These are phyloP conservation scores for Phytophthora pistaciae DNA, from an alignment of 352 stramenopile genomes.

Conservation along the genomic window DNA sequence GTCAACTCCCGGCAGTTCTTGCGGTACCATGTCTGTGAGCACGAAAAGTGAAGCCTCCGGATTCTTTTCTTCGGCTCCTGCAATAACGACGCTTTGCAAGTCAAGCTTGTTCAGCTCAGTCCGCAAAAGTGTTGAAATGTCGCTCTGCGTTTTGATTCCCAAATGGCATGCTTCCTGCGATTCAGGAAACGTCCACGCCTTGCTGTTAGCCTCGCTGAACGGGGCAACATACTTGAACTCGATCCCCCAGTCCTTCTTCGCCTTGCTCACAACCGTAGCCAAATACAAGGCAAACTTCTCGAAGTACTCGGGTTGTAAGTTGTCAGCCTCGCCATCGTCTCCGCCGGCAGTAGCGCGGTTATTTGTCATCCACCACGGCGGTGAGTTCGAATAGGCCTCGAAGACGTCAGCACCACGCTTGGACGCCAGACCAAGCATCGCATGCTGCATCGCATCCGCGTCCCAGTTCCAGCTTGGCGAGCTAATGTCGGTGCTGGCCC, in stretches of 20 bases:
- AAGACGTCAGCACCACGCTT: slow-evolving; percentile 42
- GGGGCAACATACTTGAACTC: slow-evolving; percentile 54
- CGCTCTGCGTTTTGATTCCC: slow-evolving; percentile 39
- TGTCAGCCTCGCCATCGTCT: slow-evolving; percentile 42
- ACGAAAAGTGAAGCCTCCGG: slow-evolving; percentile 30
- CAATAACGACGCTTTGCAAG: slow-evolving; percentile 33
- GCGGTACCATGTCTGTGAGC: slow-evolving; percentile 24
- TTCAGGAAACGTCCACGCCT: slow-evolving; percentile 46
- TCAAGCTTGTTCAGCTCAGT: slow-evolving; percentile 39
- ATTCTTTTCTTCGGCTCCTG: slow-evolving; percentile 54
- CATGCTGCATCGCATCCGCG: slow-evolving; percentile 43
- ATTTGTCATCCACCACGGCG: slow-evolving; percentile 64
- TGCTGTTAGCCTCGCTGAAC: slow-evolving; percentile 57
- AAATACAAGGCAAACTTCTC: slow-evolving; percentile 51
- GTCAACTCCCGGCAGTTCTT: slow-evolving; percentile 16
- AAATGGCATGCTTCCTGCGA: slow-evolving; percentile 59
- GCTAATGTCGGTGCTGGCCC: slow-evolving; percentile 37
- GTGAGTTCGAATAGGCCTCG: slow-evolving; percentile 63
- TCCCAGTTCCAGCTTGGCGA: slow-evolving; percentile 56
- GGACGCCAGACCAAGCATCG: slow-evolving; percentile 41
- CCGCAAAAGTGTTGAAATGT: slow-evolving; percentile 41
- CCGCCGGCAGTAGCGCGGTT: slow-evolving; percentile 51
- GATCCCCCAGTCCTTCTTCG: slow-evolving; percentile 47
- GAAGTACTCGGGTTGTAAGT: slow-evolving; percentile 44
- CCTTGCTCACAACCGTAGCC: slow-evolving; percentile 42